These are phyloP conservation scores for Phytophthora cajani DNA, from an alignment of 352 stramenopile species.

Conservation along the genomic window DNA sequence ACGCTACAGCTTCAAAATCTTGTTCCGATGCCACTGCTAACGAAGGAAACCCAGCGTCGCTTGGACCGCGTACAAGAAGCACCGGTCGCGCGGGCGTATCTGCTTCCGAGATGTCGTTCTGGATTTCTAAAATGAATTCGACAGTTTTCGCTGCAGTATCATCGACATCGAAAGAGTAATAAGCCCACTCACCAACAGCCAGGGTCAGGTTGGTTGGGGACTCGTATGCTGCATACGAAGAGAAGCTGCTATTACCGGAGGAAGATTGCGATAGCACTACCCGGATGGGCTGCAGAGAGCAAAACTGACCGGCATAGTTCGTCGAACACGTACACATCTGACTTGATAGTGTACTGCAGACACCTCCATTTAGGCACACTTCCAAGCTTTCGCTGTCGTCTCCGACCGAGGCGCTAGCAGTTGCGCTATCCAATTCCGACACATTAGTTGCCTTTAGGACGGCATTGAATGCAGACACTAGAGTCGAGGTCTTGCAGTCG, in stretches of 20 bases:
- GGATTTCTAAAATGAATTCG: slow-evolving; percentile 54
- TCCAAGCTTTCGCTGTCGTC: slow-evolving; percentile 25
- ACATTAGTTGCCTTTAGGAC: slow-evolving; percentile 17
- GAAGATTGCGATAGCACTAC: slow-evolving; percentile 19
- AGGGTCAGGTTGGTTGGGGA: slow-evolving; percentile 36
- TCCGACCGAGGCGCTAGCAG: slow-evolving; percentile 5
- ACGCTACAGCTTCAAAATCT: slow-evolving; percentile 55
- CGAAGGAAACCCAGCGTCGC: slow-evolving; percentile 59
- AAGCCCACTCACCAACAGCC: slow-evolving; percentile 58
- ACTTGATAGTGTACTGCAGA: slow-evolving; percentile 58
- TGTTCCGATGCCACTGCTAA: slow-evolving; percentile 51
- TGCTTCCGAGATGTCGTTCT: slow-evolving; percentile 44
- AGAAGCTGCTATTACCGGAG: background rate
- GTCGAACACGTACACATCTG: slow-evolving; percentile 57
- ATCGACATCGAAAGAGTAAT: slow-evolving; percentile 72
- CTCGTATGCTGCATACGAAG: slow-evolving; percentile 39
- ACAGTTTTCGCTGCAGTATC: slow-evolving; percentile 50
- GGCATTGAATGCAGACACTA: slow-evolving; percentile 20
- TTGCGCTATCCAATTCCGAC: slow-evolving; percentile 9
- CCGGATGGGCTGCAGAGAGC: slow-evolving; percentile 38
- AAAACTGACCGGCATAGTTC: slow-evolving; percentile 48
- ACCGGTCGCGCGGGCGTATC: slow-evolving; percentile 57
- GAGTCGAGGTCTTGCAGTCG: slow-evolving; percentile 41
- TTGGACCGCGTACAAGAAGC: slow-evolving; percentile 62
- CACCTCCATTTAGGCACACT: slow-evolving; percentile 53